Evolutionary conservation across 305 asterid species (phyloP).

Genomic region (Euphrasia arctica): DNA sequence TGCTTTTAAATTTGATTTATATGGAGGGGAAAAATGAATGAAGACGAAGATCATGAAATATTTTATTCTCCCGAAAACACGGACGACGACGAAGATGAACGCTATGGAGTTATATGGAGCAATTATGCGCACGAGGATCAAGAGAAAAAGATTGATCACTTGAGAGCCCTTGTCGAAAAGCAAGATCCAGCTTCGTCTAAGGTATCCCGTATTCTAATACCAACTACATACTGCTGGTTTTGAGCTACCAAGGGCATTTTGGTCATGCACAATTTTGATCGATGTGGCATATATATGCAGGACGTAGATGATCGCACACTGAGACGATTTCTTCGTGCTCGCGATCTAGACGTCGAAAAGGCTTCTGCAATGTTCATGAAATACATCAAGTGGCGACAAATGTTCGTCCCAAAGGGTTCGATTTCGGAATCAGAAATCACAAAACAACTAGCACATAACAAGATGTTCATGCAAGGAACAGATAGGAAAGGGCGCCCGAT

Average conservation of each 20-base stretch:
- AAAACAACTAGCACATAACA: constrained; percentile 52
- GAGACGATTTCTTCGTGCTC: constrained; percentile 73
- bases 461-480: constrained; percentile 56
- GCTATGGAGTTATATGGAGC: background rate
- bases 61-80: constrained; percentile 31
- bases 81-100: background rate
- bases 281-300: constrained; percentile 29
- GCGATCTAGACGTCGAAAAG: constrained; percentile 51
- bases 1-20: background rate
- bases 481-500: constrained; percentile 63
- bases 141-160: constrained; percentile 35
- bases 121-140: constrained; percentile 28
- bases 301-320: constrained; percentile 49
- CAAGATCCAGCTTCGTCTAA: constrained; percentile 49
- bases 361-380: constrained; percentile 55
- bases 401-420: constrained; percentile 49
- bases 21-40: constrained; percentile 21
- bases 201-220: constrained; percentile 32
- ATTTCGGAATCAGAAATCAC: constrained; percentile 40
- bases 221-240: background rate
- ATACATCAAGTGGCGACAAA: constrained; percentile 55
- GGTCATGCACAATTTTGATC: background rate
- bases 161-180: constrained; percentile 46
- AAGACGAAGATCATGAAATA: constrained; percentile 22
- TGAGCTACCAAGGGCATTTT: background rate